Conservation (phyloP, 768 basidiomycete species). For the Boletus tomentosulus region DNA sequence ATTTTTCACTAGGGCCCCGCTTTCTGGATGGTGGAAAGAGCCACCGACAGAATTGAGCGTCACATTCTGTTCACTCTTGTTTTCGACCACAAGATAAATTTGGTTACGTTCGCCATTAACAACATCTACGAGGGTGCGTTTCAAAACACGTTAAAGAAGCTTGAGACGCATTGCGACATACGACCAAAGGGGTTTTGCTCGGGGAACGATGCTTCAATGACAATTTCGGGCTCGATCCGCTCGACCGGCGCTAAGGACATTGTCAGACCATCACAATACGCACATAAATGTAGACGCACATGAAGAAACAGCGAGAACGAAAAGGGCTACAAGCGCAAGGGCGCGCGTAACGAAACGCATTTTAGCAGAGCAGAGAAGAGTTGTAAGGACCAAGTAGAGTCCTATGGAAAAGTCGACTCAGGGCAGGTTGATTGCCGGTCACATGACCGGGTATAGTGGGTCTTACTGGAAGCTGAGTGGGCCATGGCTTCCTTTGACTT, state of each 20-base stretch:
- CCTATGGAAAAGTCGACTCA: slow-evolving; percentile 17
- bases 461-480: not conserved
- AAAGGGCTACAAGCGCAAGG: slow-evolving; percentile 26
- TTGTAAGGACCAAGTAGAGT: not conserved
- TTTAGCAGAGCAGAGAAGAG: not conserved
- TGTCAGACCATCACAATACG: slow-evolving; percentile 2
- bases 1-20: slow-evolving; percentile 65
- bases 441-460: slow-evolving; percentile 9
- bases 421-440: slow-evolving; percentile 24
- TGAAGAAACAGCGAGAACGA: slow-evolving; percentile 29
- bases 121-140: slow-evolving; percentile 49
- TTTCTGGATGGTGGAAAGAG: slow-evolving; percentile 63
- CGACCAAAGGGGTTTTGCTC: slow-evolving; percentile 75
- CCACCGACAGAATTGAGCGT: slow-evolving; percentile 64
- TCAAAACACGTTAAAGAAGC: not conserved
- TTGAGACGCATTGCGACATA: slow-evolving; percentile 36
- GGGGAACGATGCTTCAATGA: slow-evolving; percentile 53
- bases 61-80: slow-evolving; percentile 68
- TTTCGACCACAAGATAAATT: slow-evolving; percentile 63
- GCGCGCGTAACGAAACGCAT: slow-evolving; percentile 36
- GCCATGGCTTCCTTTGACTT: slow-evolving; percentile 9
- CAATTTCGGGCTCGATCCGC: slow-evolving; percentile 50
- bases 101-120: slow-evolving; percentile 81
- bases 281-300: slow-evolving; percentile 15
- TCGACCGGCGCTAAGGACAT: slow-evolving; percentile 25